Base-by-base conservation (phyloP, 441 rosid genomes). In the Omphalea diandra region DNA sequence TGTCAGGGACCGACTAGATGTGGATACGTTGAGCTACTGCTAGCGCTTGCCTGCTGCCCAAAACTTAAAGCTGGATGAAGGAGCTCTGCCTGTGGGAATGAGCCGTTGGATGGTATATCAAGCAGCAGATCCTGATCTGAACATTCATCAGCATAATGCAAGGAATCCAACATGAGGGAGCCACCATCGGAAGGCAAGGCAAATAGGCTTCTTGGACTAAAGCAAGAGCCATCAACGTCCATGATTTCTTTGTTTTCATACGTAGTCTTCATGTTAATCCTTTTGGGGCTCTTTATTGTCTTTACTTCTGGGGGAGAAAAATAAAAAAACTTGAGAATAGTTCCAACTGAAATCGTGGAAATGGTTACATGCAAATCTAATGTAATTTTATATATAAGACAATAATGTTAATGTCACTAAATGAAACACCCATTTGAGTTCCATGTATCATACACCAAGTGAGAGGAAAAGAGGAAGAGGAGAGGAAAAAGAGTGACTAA, bases 31-130 rank as follows among this genome's bases (percentile, higher is more conserved):
- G 88, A 84, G 77, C 86, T 87, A 74, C 90, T 81, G 71, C 86
- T 78, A 72, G 83, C 72, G 76, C 88, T 85, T 58, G 89, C 87
- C 68, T 86, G 90, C 57, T 75, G 84, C 69, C 84, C 83, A 70
- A 46, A 77, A 75, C 76, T 74, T 67, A 71, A 26, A 73, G 76
- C 36, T 24, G 92, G 93, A 68, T 75, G 81, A 75, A 95, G 95
- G 68, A 95, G 93, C 81, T 95, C 99, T 55, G 98, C 98, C 81
- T 89, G 94, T 55, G 95, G 88, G 75, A 93, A 95, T 26, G 88
- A 90, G 70, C 88, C 79, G 18, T 88, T 87, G 71, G 87, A 86
- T 31, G 99, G 98, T 78, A 93, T 86, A 38, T 93, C 92, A 71
- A 95, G 65, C 74, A 92, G 94, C 71, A 93, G 83, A 73, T 93